These are phyloP conservation scores for Metschnikowia hibisci DNA, from an alignment of 805 yeast species.

Conservation along the genomic window DNA sequence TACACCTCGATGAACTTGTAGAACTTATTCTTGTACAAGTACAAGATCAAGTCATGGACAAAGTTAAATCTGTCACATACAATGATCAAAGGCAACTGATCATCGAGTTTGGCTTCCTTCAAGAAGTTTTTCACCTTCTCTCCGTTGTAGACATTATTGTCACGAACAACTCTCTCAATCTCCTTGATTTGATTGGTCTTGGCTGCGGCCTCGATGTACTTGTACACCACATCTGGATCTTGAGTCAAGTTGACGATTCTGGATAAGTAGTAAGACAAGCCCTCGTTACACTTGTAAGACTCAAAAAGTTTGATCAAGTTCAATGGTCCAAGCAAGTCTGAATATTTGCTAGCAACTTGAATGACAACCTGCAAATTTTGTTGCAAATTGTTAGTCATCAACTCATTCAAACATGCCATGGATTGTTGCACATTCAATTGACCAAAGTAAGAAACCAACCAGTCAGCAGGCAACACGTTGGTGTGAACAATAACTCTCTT, in stretches of 20 bases:
- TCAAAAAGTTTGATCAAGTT: slow-evolving; percentile 87
- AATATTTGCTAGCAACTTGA: slow-evolving; percentile 94
- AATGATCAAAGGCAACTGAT: slow-evolving; percentile 92
- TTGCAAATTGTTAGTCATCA: slow-evolving; percentile 71
- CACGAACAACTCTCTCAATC: slow-evolving; percentile 93
- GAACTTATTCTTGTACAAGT: slow-evolving; percentile 91
- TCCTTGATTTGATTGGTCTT: slow-evolving; percentile 86
- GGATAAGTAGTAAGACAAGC: slow-evolving; percentile 88
- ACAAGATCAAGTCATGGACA: slow-evolving; percentile 89
- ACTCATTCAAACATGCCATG: slow-evolving; percentile 78
- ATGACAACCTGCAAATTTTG: slow-evolving; percentile 90
- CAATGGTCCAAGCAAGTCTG: slow-evolving; percentile 86
- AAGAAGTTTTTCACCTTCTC: slow-evolving; percentile 96
- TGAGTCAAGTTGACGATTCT: slow-evolving; percentile 91
- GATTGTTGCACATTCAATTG: slow-evolving; percentile 93
- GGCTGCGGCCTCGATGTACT: slow-evolving; percentile 93
- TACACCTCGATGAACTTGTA: slow-evolving; percentile 96
- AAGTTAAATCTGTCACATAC: slow-evolving; percentile 91
- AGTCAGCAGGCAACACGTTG: slow-evolving; percentile 78
- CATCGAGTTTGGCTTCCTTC: slow-evolving; percentile 90
- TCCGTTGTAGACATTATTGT: slow-evolving; percentile 90
- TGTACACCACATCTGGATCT: slow-evolving; percentile 92
- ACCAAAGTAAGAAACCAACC: slow-evolving; percentile 92
- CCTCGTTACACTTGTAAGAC: slow-evolving; percentile 88
- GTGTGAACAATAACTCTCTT: slow-evolving; percentile 93